A percentile compares a stretch with the other conserved stretches of the same genome.
Evolutionary conservation across 768 basidiomycete species (phyloP).

Genomic region (Tubosaeta brunneosetosa): DNA sequence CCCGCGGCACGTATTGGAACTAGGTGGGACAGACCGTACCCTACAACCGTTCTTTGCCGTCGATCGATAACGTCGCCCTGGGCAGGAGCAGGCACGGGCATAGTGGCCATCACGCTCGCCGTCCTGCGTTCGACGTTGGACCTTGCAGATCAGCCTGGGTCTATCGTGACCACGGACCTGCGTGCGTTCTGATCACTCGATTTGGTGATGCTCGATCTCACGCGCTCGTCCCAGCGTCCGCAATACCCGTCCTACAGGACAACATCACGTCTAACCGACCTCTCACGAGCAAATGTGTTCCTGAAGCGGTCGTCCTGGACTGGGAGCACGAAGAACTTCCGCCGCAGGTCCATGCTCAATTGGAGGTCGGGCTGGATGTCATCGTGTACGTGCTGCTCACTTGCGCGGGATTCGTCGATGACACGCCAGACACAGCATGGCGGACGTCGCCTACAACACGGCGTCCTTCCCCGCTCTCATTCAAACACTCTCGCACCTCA

Average conservation of each 20-base stretch:
- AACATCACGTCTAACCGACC: constrained; percentile 53
- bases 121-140: constrained; percentile 43
- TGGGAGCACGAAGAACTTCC: constrained; percentile 69
- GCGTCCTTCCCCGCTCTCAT: constrained; percentile 75
- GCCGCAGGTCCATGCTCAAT: constrained; percentile 36
- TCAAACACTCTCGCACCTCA: constrained; percentile 54
- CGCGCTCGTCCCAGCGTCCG: constrained; percentile 50
- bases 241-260: constrained; percentile 70
- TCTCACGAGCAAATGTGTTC: constrained; percentile 30
- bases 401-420: not conserved
- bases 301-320: constrained; percentile 49
- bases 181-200: constrained; percentile 40
- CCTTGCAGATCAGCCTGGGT: constrained; percentile 16
- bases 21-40: constrained; percentile 44
- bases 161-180: constrained; percentile 68
- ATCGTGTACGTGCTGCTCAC: constrained; percentile 54
- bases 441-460: constrained; percentile 91
- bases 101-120: constrained; percentile 67
- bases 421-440: constrained; percentile 55
- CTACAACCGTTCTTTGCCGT: not conserved
- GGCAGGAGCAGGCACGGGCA: constrained; percentile 79
- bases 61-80: not conserved
- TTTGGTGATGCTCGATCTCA: not conserved
- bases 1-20: constrained; percentile 53
- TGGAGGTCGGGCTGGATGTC: constrained; percentile 47